Base-by-base conservation (phyloP, 2,329 filamentous ascomycete genomes). In the Aspergillus ustus region DNA sequence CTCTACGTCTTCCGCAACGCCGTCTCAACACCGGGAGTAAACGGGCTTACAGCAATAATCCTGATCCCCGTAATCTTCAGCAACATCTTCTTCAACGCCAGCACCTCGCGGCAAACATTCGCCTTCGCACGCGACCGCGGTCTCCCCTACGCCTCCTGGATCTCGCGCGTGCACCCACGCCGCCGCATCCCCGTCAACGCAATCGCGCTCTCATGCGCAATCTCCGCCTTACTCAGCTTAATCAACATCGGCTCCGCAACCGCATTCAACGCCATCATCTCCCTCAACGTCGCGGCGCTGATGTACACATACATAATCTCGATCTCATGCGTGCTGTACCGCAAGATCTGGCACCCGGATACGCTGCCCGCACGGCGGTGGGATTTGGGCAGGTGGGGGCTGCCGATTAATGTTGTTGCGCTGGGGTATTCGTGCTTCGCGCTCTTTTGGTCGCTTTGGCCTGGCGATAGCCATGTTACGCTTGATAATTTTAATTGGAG, bases 241-340 rank as follows among this genome's bases (percentile, higher is more conserved):
- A 84, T 85, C 71, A 84, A 84, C 68, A 81, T 85, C 48, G 82
- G 81, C 22, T 83, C 80, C 6, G 65, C 75, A 5, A 76, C 80
- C 6, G 83, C 83, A 7, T 83, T 85, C 70, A 82, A 84, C 66
- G 81, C 80, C 57, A 82, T 85, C 57, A 78, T 81, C 17, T 83
- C 81, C 1, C 75, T 86, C 0, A 78, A 78, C 13, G 75, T 81
- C 37, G 79, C 77, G 3, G 79, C 81, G 0, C 74, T 84, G 8
- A 76, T 85, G 52, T 79, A 77, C 54, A 83, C 81, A 6, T 85
- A 85, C 66, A 77, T 83, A 51, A 75, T 83, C 48, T 81, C 81
- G 34, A 80, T 83, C 57, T 71, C 74, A 45, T 82, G 78, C 59
- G 70, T 84, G 6, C 72, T 83, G 53, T 77, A 75, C 61, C 75